These are phyloP conservation scores for Populus simonii DNA, from an alignment of 345 rosid genomes.

Conservation along the genomic window DNA sequence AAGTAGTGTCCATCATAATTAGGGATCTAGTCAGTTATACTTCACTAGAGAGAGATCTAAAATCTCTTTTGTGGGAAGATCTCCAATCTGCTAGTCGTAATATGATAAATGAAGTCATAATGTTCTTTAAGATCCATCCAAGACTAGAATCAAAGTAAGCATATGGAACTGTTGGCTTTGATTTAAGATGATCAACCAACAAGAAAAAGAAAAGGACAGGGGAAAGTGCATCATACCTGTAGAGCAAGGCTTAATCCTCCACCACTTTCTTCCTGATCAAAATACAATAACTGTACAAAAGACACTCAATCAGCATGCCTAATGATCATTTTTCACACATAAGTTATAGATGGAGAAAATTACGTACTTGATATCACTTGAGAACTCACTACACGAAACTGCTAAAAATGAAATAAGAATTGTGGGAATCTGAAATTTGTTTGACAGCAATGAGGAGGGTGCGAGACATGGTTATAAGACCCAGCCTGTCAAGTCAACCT, in stretches of 20 bases:
- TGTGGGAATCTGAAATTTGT: not conserved
- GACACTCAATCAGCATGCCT: constrained; percentile 18
- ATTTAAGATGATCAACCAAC: not conserved
- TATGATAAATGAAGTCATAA: not conserved
- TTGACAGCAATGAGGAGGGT: not conserved
- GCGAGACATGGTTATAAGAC: not conserved
- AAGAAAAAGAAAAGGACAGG: not conserved
- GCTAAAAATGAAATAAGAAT: not conserved
- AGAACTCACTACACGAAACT: not conserved
- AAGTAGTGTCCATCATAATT: not conserved
- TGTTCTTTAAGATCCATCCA: not conserved
- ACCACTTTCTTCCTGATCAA: constrained; percentile 72
- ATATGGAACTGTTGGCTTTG: not conserved
- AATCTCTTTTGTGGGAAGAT: not conserved
- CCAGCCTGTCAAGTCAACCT: too few species aligned
- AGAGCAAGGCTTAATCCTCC: constrained; percentile 94
- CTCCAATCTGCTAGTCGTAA: not conserved
- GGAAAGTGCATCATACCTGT: constrained; percentile 52
- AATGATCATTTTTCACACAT: not conserved
- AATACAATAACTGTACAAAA: constrained; percentile 78
- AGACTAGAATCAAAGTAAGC: not conserved
- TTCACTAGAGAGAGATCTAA: not conserved
- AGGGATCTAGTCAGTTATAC: not conserved
- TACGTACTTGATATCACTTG: not conserved
- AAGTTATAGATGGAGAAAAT: not conserved